phyloP scores from a whole-genome alignment of 495 filamentous ascomycete genomes.

The Bacidia gigantensis region DNA sequence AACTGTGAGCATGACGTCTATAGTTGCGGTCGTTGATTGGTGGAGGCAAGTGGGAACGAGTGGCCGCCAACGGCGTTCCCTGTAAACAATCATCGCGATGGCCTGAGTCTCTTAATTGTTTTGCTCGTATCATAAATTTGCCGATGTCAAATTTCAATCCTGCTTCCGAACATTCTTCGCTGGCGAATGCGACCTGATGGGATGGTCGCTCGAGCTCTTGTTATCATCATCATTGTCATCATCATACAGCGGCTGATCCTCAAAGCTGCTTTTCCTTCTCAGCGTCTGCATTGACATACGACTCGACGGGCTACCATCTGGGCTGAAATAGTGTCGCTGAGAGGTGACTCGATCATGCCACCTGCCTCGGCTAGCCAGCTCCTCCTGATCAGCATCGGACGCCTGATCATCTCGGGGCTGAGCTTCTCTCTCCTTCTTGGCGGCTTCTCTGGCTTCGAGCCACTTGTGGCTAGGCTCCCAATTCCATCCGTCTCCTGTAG shows the following conservation, averaged over 20 bases:
- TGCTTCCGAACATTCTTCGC: neutral
- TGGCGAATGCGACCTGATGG: neutral
- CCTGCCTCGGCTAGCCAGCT: slow-evolving; percentile 16
- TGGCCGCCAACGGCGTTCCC: too few species aligned
- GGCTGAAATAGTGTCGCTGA: slow-evolving; percentile 10
- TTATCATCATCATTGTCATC: too few species aligned
- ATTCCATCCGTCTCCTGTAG: slow-evolving; percentile 82
- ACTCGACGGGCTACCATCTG: slow-evolving; percentile 30
- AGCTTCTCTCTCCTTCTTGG: slow-evolving; percentile 43
- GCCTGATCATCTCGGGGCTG: slow-evolving; percentile 29
- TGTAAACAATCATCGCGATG: too few species aligned
- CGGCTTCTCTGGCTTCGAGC: slow-evolving; percentile 47
- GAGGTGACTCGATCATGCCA: slow-evolving; percentile 13
- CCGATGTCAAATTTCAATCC: neutral
- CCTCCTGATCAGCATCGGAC: slow-evolving; percentile 1
- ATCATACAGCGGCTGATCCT: slow-evolving; percentile 13
- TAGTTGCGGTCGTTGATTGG: too few species aligned
- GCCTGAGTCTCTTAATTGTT: too few species aligned
- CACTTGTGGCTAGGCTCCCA: slow-evolving; percentile 76
- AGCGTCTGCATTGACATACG: slow-evolving; percentile 42
- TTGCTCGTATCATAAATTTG: neutral
- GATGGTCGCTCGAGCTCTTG: neutral
- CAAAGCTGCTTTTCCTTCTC: slow-evolving; percentile 30
- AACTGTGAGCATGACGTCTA: too few species aligned
- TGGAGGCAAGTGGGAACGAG: too few species aligned